Evolutionary conservation across 495 filamentous ascomycete genomes (phyloP).

Genomic region (Xeromyces bisporus): DNA sequence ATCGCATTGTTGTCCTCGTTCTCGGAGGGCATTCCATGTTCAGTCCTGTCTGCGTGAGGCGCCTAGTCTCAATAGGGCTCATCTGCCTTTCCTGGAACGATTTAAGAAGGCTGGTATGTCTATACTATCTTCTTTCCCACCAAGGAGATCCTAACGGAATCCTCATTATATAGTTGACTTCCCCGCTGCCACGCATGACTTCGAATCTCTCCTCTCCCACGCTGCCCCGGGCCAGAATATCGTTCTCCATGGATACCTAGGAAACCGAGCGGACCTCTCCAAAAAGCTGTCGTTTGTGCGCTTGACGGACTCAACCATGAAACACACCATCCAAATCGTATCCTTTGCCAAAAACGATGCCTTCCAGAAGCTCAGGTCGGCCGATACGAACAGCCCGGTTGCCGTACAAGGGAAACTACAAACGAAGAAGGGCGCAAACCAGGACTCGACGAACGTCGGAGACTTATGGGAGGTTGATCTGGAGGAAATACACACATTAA

Average conservation of each 20-base stretch:
- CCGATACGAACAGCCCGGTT: conserved; percentile 36
- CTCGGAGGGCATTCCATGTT: conserved; percentile 13
- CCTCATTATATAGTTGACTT: conserved; percentile 29
- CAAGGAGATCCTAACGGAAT: background rate
- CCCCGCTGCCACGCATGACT: conserved; percentile 29
- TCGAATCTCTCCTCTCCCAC: conserved; percentile 25
- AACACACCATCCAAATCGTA: conserved; percentile 34
- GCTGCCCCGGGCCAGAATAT: conserved; percentile 33
- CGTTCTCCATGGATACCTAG: conserved; percentile 57
- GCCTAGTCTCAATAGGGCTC: conserved; percentile 3
- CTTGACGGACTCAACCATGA: conserved; percentile 34
- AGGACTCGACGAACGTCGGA: conserved; percentile 6
- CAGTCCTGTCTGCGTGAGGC: conserved; percentile 12
- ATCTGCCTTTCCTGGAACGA: conserved; percentile 20
- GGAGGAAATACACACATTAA: conserved; percentile 46
- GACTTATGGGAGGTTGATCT: conserved; percentile 44
- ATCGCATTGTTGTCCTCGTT: conserved; percentile 5
- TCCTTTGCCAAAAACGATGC: conserved; percentile 27
- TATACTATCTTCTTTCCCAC: background rate
- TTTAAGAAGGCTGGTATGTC: conserved; percentile 33
- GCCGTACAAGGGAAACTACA: conserved; percentile 33
- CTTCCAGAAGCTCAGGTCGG: conserved; percentile 28
- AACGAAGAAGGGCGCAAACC: conserved; percentile 19
- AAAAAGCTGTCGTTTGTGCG: conserved; percentile 54
- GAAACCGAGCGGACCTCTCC: conserved; percentile 40